phyloP scores from a whole-genome alignment of 2,329 filamentous ascomycete species.

The Aspergillus sclerotialis region DNA sequence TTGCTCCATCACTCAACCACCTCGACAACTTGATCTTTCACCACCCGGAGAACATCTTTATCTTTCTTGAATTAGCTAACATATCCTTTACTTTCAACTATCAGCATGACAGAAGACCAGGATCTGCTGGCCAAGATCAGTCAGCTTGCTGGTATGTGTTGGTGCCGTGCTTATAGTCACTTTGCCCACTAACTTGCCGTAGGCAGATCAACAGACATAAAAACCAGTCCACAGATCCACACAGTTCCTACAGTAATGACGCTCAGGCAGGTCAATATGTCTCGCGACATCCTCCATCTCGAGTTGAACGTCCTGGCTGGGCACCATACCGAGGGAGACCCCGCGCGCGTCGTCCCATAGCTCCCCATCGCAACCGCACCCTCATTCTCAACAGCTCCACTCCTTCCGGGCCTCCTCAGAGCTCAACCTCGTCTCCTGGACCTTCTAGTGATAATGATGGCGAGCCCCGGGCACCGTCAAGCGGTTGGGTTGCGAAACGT shows the following conservation, averaged over 20 bases:
- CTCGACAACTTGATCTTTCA: background rate
- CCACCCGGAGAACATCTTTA: background rate
- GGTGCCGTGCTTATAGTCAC: constrained; percentile 3
- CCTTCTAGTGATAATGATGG: constrained; percentile 20
- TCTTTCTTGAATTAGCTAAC: constrained; percentile 4
- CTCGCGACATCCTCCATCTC: constrained; percentile 22
- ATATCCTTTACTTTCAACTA: background rate
- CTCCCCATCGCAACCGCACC: constrained; percentile 50
- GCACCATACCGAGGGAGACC: constrained; percentile 39
- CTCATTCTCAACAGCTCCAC: constrained; percentile 55
- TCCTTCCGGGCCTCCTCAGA: constrained; percentile 14
- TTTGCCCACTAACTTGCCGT: constrained; percentile 29
- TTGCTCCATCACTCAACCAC: no score
- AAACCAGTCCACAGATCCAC: constrained; percentile 41
- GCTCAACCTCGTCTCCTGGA: constrained; percentile 17
- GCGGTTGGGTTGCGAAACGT: constrained; percentile 63
- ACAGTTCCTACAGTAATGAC: constrained; percentile 15
- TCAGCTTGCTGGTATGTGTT: constrained; percentile 47
- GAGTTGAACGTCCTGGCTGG: constrained; percentile 28
- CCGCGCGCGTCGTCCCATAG: constrained; percentile 23
- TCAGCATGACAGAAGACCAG: constrained; percentile 48
- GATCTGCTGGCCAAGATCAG: constrained; percentile 51
- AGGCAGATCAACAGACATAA: constrained; percentile 81
- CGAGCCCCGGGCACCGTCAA: constrained; percentile 22
- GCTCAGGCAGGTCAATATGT: constrained; percentile 16